phyloP scores from a whole-genome alignment of 1,139 yeast genomes.

The Geotrichum fermentans region DNA sequence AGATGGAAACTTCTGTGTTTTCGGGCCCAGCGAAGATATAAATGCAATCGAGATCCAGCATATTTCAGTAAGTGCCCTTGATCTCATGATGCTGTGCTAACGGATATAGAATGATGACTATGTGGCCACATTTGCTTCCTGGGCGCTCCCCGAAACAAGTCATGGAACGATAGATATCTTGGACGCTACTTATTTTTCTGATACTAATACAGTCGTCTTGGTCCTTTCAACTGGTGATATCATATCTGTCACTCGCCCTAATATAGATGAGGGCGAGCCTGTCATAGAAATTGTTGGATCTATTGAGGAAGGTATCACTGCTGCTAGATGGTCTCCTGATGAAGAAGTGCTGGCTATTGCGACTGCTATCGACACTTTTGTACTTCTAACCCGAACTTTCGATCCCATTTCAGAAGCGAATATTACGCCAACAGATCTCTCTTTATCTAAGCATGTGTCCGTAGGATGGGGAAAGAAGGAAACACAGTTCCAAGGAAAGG shows the following conservation, averaged over 20 bases:
- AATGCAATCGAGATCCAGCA: slow-evolving; percentile 56
- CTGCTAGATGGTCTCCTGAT: slow-evolving; percentile 87
- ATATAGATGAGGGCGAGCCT: slow-evolving; percentile 40
- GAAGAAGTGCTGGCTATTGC: slow-evolving; percentile 76
- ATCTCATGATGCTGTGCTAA: too few species aligned
- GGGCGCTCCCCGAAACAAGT: slow-evolving; percentile 25
- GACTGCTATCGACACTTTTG: slow-evolving; percentile 48
- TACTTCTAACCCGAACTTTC: slow-evolving; percentile 67
- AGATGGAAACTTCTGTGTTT: slow-evolving; percentile 65
- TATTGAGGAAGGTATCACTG: slow-evolving; percentile 67
- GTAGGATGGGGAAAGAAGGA: slow-evolving; percentile 99
- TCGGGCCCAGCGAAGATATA: slow-evolving; percentile 54
- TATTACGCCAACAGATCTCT: slow-evolving; percentile 59
- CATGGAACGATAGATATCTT: slow-evolving; percentile 30
- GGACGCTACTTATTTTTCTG: slow-evolving; percentile 31
- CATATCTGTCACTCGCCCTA: slow-evolving; percentile 60
- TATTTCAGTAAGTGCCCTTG: slow-evolving; percentile 22
- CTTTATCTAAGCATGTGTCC: slow-evolving; percentile 77
- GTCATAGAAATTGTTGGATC: slow-evolving; percentile 71
- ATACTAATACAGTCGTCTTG: slow-evolving; percentile 30
- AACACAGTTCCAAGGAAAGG: slow-evolving; percentile 94
- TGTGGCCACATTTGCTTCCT: slow-evolving; percentile 28
- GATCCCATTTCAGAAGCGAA: slow-evolving; percentile 71
- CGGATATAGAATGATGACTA: too few species aligned
- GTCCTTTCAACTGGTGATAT: slow-evolving; percentile 45